Conservation (phyloP, 129 eudicot genomes). For the Tagetes patula region DNA sequence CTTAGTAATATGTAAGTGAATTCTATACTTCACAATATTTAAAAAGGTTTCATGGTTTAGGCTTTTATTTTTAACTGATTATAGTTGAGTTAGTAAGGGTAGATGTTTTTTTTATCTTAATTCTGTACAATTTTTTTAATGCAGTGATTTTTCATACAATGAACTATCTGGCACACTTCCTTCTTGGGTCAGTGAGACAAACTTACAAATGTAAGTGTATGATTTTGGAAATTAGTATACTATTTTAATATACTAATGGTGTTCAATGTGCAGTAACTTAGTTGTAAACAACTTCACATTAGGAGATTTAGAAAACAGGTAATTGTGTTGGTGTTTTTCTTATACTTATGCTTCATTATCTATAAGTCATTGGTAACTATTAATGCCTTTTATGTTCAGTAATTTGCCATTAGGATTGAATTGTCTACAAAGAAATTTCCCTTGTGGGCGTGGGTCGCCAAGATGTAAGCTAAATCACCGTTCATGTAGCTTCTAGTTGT, state of each 20-base stretch:
- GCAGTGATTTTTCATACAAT: constrained; percentile 89
- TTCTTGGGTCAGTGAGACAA: constrained; percentile 49
- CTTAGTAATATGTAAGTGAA: constrained; percentile 58
- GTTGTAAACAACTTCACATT: constrained; percentile 71
- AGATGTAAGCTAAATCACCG: constrained; percentile 46
- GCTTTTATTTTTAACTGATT: background rate
- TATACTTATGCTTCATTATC: background rate
- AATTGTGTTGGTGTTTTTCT: background rate
- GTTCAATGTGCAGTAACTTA: constrained; percentile 53
- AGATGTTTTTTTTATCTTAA: background rate
- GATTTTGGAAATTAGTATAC: background rate
- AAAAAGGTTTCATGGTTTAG: background rate
- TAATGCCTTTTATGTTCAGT: constrained; percentile 19
- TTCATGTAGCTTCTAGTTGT: constrained; percentile 1
- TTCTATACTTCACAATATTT: background rate
- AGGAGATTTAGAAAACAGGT: constrained; percentile 50
- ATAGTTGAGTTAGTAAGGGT: background rate
- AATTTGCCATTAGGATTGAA: constrained; percentile 53
- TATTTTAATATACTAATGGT: constrained; percentile 19
- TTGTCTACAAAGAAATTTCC: constrained; percentile 69
- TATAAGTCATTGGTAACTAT: background rate
- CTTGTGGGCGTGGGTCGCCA: constrained; percentile 66
- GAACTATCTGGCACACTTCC: constrained; percentile 71
- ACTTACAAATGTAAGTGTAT: constrained; percentile 57
- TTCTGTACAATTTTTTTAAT: constrained; percentile 13